Base-by-base conservation (phyloP, 2,329 filamentous ascomycete species). In the Fusarium miscanthi region DNA sequence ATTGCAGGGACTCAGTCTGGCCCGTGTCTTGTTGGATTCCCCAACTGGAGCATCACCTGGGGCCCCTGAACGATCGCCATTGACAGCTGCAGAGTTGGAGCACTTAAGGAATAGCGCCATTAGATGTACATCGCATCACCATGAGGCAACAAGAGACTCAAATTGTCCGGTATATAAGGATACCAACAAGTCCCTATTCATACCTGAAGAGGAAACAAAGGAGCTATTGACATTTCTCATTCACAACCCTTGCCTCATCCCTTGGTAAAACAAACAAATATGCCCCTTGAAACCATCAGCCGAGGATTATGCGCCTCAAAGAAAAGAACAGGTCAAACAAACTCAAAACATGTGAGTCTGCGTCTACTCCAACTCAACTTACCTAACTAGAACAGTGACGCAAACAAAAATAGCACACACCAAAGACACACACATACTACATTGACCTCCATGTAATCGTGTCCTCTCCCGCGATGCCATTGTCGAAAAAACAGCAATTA, bases 391-490 rank as follows among this genome's bases (percentile, higher is more conserved):
- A 63, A 48, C 63, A 70, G 74, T 78, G 76, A 78, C 76, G 73
- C 74, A 78, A 71, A 70, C 72, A 48, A 59, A 66, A 66, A 65
- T 67, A 57, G 57, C 63, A 60, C 53, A 60, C 51, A 48, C 59
- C 48, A 42, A 40, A 68, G 52, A 52, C 59, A 64, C 59, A 42
- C 38, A 46, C 59, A 42, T 30, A 46, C 9, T 30, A 9, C 27
- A 30, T 33, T 51, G 52, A 60, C 56, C 52, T 53, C 49, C 33
- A 53, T 51, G 51, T 62, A 73, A 74, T 74, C 73, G 74, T 76
- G 76, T 76, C 76, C 66, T 78, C 58, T 74, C 51, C 74, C 74
- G 66, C 63, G 57, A 78, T 78, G 76, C 75, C 49, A 77, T 51
- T 65, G 59, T 25, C 69, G 37, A 59, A 52, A 69, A 70, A 69